Percentiles rank a stretch among this genome's conserved stretches.
Evolutionary conservation across 257 asterid species (phyloP).

Genomic region (Nicotiana undulata): DNA sequence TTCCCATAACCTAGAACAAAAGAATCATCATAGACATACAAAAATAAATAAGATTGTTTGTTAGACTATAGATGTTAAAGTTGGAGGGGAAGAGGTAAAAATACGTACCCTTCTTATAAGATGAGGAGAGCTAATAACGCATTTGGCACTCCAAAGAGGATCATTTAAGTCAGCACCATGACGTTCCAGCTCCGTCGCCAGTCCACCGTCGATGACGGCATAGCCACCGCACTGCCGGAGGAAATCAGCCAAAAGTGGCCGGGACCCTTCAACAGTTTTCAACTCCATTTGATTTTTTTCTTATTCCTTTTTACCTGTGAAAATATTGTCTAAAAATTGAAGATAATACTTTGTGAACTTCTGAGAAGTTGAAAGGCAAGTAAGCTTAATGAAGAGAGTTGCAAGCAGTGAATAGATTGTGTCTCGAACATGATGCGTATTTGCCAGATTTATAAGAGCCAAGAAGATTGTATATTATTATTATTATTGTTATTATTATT

Average conservation of each 20-base stretch:
- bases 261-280: neutral
- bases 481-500: no score
- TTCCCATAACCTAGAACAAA: no score
- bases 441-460: no score
- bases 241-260: conserved; percentile 42
- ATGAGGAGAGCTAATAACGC: conserved; percentile 75
- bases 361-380: neutral
- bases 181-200: conserved; percentile 85
- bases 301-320: neutral
- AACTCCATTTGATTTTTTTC: neutral
- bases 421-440: neutral
- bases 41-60: no score
- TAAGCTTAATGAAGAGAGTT: neutral
- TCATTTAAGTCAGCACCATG: conserved; percentile 82
- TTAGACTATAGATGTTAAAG: no score
- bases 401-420: neutral
- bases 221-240: conserved; percentile 63
- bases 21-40: no score
- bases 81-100: no score
- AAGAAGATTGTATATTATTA: no score
- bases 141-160: conserved; percentile 93
- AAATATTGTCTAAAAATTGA: neutral
- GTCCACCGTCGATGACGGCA: conserved; percentile 87
- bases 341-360: neutral
- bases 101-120: conserved; percentile 50